Evolutionary conservation across 805 yeast species (phyloP).

Genomic region (Huiozyma sinensis): DNA sequence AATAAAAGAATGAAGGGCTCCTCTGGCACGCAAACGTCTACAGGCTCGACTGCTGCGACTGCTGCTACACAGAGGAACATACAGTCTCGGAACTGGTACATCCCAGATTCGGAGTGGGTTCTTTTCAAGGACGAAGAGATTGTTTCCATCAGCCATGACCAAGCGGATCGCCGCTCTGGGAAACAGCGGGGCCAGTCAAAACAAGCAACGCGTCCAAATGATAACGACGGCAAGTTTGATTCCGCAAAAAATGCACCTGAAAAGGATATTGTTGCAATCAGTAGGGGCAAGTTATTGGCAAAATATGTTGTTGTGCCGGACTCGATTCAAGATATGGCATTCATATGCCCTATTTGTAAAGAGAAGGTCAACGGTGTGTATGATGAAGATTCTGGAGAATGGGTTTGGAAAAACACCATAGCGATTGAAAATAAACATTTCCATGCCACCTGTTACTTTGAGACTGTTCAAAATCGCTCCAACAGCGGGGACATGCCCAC

Average conservation of each 20-base stretch:
- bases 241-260: background rate
- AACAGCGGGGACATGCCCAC: too few species aligned
- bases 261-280: slow-evolving; percentile 3
- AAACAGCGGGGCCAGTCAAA: background rate
- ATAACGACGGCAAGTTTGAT: background rate
- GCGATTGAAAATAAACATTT: slow-evolving; percentile 39
- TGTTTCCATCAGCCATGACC: slow-evolving; percentile 28
- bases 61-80: slow-evolving; percentile 29
- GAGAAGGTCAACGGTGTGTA: slow-evolving; percentile 55
- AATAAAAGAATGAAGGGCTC: slow-evolving; percentile 59
- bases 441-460: slow-evolving; percentile 63
- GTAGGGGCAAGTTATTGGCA: slow-evolving; percentile 29
- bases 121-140: slow-evolving; percentile 60
- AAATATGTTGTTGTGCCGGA: slow-evolving; percentile 58
- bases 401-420: slow-evolving; percentile 70
- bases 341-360: slow-evolving; percentile 59
- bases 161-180: background rate
- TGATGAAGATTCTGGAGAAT: slow-evolving; percentile 66
- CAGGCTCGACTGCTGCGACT: slow-evolving; percentile 1
- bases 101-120: slow-evolving; percentile 63
- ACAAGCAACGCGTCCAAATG: background rate
- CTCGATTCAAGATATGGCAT: slow-evolving; percentile 44
- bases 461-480: slow-evolving; percentile 31
- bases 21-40: slow-evolving; percentile 9
- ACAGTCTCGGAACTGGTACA: slow-evolving; percentile 75